Evolutionary conservation across 1,284 basidiomycete genomes (phyloP), one percentile per base, ranked within the genome.

Genomic region (Tylopilus sp.): DNA sequence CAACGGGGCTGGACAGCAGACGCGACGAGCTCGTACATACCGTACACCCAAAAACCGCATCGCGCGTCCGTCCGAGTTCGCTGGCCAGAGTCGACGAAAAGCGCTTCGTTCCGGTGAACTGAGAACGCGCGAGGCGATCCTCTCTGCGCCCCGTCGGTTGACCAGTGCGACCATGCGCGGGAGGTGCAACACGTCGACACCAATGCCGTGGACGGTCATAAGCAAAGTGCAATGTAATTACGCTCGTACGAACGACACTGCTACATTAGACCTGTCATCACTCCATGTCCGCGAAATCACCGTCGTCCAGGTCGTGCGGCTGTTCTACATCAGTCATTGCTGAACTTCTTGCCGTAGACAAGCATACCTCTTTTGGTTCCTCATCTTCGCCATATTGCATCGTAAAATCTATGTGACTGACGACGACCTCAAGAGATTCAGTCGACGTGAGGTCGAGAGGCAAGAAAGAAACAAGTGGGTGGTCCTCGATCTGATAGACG

Each of bases 311-410:
- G 67, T 94, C 91, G 60, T 80, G 85, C 11, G 92, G 92, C 84
- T 90, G 52, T 51, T 40, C 33, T 31, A 18, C 29, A 29, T 48
- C 33, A n/a, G 33, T 54, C 48, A 48, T 51, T 33, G 26, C 42
- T 6, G 7, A 34, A 36, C 16, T 2, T 12, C 19, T 28, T 10
- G 30, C 31, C 21, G 38, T 48, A n/a, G 38, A 45, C 6, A 40
- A 37, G 61, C 76, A 50, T 59, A 88, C 88, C 81, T 91, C 89
- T 73, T 86, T 90, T 19, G 92, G 92, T 64, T 95, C 92, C 64
- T 95, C 92, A 53, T 93, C 90, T 72, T 95, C 92, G 39, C 92
- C 92, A 59, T 95, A 97, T 68, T 97, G 95, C 82, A 98, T 92
- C 53, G 92, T 88, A 61, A 95, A 95, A 72, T 99, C 97, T 51